phyloP scores from a whole-genome alignment of 306 rosid species.

The Sindora glabra region DNA sequence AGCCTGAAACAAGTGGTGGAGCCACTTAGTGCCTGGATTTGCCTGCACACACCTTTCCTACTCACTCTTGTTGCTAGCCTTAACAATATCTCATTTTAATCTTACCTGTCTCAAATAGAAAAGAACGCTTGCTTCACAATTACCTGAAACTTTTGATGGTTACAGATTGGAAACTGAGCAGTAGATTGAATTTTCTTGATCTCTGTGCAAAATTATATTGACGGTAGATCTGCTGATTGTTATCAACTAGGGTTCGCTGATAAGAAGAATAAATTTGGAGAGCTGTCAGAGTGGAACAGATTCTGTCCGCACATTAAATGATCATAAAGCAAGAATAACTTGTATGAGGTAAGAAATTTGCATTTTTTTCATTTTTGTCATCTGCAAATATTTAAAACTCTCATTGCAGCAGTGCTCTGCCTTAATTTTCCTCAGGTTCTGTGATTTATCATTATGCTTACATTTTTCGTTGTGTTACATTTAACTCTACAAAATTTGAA shows the following conservation, averaged over 20 bases:
- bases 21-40: too few relatives aligned
- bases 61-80: not conserved
- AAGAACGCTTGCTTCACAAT: too few relatives aligned
- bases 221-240: slow-evolving; percentile 7
- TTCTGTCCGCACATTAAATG: slow-evolving; percentile 10
- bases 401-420: not conserved
- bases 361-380: not conserved
- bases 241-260: slow-evolving; percentile 46
- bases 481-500: not conserved
- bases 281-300: slow-evolving; percentile 1
- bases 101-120: not conserved
- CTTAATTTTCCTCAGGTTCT: not conserved
- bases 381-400: not conserved
- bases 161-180: not conserved
- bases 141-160: not conserved
- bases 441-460: not conserved
- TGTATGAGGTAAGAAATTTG: slow-evolving; percentile 55
- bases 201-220: not conserved
- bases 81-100: not conserved
- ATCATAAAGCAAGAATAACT: slow-evolving; percentile 70
- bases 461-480: not conserved
- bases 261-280: slow-evolving; percentile 23
- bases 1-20: too few relatives aligned
- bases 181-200: not conserved
- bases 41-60: too few relatives aligned